Evolutionary conservation across 2,329 filamentous ascomycete genomes (phyloP).

Genomic region (Pyrenophora teres): DNA sequence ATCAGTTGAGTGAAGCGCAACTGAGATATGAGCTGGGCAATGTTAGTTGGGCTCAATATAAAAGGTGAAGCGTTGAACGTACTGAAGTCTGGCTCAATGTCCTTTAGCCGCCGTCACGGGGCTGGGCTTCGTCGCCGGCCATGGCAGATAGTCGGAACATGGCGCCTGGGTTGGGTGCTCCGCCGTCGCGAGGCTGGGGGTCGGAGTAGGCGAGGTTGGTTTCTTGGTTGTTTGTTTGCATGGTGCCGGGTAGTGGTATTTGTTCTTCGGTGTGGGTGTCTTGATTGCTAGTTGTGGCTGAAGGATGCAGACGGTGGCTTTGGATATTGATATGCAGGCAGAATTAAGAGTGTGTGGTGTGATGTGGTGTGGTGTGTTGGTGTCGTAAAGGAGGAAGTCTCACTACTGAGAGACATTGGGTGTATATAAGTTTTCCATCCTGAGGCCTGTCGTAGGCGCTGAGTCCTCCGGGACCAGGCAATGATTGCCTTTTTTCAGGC

Average conservation of each 20-base stretch:
- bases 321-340: constrained; percentile 12
- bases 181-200: constrained; percentile 41
- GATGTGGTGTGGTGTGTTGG: constrained; percentile 7
- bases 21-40: constrained; percentile 2
- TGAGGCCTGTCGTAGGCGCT: constrained; percentile 33
- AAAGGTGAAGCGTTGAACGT: constrained; percentile 2
- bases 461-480: constrained; percentile 31
- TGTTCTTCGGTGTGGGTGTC: background rate
- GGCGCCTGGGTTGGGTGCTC: constrained; percentile 34
- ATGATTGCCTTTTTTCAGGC: constrained; percentile 39
- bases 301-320: constrained; percentile 18
- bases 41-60: constrained; percentile 16
- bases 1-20: background rate
- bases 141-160: constrained; percentile 22
- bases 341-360: constrained; percentile 15
- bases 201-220: constrained; percentile 20
- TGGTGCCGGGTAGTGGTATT: constrained; percentile 17
- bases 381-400: constrained; percentile 10
- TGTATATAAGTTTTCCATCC: constrained; percentile 25
- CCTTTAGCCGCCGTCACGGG: constrained; percentile 41
- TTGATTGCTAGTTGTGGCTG: constrained; percentile 17
- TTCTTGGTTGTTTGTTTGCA: constrained; percentile 20
- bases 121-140: constrained; percentile 26
- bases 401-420: constrained; percentile 6
- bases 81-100: constrained; percentile 1